phyloP scores from a whole-genome alignment of 805 yeast species.

The Grigorovia jiainica region DNA sequence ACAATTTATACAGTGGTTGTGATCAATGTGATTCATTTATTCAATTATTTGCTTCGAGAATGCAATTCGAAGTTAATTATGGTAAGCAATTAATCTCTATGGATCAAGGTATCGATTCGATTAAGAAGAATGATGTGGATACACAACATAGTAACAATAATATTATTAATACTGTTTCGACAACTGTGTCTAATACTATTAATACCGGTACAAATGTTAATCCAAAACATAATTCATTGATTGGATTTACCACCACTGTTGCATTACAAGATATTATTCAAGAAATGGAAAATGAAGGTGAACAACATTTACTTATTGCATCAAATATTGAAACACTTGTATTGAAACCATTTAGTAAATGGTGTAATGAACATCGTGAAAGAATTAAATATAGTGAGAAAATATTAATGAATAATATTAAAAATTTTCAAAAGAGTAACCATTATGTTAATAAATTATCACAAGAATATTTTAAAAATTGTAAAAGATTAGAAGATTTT shows the following conservation, averaged over 20 bases:
- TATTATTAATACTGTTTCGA: not conserved
- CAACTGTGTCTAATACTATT: not conserved
- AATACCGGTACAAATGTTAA: not conserved
- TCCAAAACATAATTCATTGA: conserved; percentile 20
- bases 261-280: conserved; percentile 41
- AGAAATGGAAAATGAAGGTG: conserved; percentile 52
- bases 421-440: conserved; percentile 40
- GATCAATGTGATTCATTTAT: conserved; percentile 63
- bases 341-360: conserved; percentile 57
- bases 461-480: conserved; percentile 66
- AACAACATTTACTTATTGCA: conserved; percentile 55
- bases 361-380: conserved; percentile 66
- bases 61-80: conserved; percentile 61
- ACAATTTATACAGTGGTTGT: conserved; percentile 50
- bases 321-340: conserved; percentile 51
- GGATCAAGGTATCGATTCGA: conserved; percentile 15
- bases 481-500: conserved; percentile 62
- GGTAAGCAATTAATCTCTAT: conserved; percentile 42
- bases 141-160: not conserved
- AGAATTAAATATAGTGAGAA: conserved; percentile 55
- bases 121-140: conserved; percentile 1
- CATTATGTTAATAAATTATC: conserved; percentile 42
- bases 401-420: conserved; percentile 41
- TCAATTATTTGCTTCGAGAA: conserved; percentile 53
- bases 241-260: conserved; percentile 28